Base-by-base conservation (phyloP, 176 grass and related monocot species). In the Saccharum officinarum region DNA sequence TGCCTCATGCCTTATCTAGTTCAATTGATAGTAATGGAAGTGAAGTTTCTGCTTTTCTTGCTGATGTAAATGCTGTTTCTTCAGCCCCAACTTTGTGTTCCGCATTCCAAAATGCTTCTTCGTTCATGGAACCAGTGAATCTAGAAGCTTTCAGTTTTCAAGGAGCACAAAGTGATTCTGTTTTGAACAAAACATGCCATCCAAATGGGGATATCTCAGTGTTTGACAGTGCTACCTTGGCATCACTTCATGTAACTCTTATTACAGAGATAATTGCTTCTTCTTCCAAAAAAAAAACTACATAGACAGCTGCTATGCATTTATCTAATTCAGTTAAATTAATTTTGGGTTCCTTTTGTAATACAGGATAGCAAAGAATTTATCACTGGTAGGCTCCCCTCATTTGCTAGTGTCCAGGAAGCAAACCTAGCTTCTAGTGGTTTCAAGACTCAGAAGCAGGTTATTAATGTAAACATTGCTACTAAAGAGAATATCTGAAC, bases 11-110 rank as follows among this genome's bases (percentile, higher is more conserved):
- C 23, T 76, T 91, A 39, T 91, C 89, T 11, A 91, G 89, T 84
- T 91, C 89, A 80, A 91, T 87, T 84, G 89, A 91, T 41, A 87
- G 85, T 79, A 87, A 87, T 70, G 76, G 77, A 39, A 87, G 89
- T 87, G 89, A 87, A 52, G 78, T 87, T 87, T 84, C 89, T 20
- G 68, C 76, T 64, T 91, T 91, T 70, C 76, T 91, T 33, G 64
- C 85, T 80, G 89, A 91, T 84, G 81, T 87, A 23, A 86, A 91
- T 54, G 85, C 81, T 71, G 85, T 91, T 80, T 91, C 89, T 76
- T 91, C 85, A 55, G 76, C 76, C 4, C 38, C 80, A 2, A 63
- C 75, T 76, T 60, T 91, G 31, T 84, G 85, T 76, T 80, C 89
- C 33, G 70, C 89, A 84, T 91, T 84, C 40, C 76, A 83, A 45